Evolutionary conservation across 768 basidiomycete genomes (phyloP), one percentile per base, ranked within the genome.

Genomic region (Tephrocybe rancida): DNA sequence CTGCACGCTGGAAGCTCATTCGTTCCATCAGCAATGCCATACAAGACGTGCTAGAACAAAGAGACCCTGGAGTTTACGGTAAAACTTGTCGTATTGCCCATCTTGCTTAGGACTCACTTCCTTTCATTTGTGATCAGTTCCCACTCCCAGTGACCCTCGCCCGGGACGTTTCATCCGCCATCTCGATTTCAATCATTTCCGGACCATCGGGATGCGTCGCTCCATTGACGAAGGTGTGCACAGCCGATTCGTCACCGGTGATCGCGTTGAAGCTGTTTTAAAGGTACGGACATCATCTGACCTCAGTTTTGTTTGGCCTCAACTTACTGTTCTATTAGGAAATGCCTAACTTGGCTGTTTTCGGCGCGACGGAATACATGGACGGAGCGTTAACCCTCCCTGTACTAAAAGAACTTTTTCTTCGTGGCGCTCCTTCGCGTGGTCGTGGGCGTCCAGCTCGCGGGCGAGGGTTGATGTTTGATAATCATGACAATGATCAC

Each of bases 321-420:
- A 50, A 64, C 51, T 46, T 54, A 25, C 41, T 32, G n/a, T 29
- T 41, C 43, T 60, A 56, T 22, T 64, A 95, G 92, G 93, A 96
- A 80, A 85, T 88, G 72, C 92, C 93, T 0, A 94, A 94, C 59
- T 74, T 98, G 10, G 77, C 77, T 16, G 80, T 86, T 8, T 93
- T 99, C 58, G 95, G 95, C n/a, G 95, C 93, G 5, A 98, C 96
- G 2, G 96, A 99, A 68, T 99, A 98, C 67, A 98, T 99, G 92
- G 96, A 99, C 60, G 88, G 91, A 3, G 88, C 96, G 0, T 77
- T 99, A 37, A 91, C 88, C 11, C 74, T 90, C 14, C 78, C 87
- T 0, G 95, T 98, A 16, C 74, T 99, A 10, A 90, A 86, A 49
- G 96, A 98, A 65, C 73, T 99, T 16, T 86, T 99, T 63, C 84